phyloP scores from a whole-genome alignment of 164 flowering plant genomes.

The Magnolia changhungtana region DNA sequence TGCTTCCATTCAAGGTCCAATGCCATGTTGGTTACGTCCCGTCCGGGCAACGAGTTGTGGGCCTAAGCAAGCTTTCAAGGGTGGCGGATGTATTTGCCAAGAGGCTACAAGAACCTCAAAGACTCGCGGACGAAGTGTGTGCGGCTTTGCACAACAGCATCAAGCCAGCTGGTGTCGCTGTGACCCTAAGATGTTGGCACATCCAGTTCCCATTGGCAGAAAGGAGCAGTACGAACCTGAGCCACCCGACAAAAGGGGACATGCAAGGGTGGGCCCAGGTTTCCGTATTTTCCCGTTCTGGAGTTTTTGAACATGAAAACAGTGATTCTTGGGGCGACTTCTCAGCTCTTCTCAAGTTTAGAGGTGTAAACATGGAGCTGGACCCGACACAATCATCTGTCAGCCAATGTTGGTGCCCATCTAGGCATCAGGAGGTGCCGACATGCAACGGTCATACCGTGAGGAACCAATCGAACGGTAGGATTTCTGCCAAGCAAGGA shows the following conservation, averaged over 20 bases:
- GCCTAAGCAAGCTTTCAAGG: slow-evolving; percentile 88
- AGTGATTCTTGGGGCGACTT: slow-evolving; percentile 74
- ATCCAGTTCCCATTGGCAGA: slow-evolving; percentile 49
- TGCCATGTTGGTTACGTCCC: slow-evolving; percentile 97
- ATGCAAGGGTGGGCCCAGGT: slow-evolving; percentile 47
- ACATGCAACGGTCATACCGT: slow-evolving; percentile 26
- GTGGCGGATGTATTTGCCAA: slow-evolving; percentile 86
- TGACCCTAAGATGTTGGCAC: slow-evolving; percentile 76
- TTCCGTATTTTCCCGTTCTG: slow-evolving; percentile 62
- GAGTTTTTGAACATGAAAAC: slow-evolving; percentile 58
- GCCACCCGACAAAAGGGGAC: slow-evolving; percentile 19
- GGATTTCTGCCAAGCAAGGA: slow-evolving; percentile 24
- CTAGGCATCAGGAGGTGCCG: slow-evolving; percentile 21
- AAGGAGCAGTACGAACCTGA: slow-evolving; percentile 29
- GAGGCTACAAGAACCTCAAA: slow-evolving; percentile 86
- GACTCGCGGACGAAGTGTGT: slow-evolving; percentile 78
- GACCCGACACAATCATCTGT: slow-evolving; percentile 8
- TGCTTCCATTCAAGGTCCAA: slow-evolving; percentile 88
- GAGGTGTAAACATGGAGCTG: slow-evolving; percentile 43
- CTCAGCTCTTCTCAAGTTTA: slow-evolving; percentile 55
- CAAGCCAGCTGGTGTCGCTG: slow-evolving; percentile 83
- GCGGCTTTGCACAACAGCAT: slow-evolving; percentile 64
- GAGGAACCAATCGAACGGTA: slow-evolving; percentile 17
- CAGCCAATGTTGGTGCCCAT: slow-evolving; percentile 68
- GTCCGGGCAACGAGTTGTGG: slow-evolving; percentile 74